phyloP scores from a whole-genome alignment of 2,329 filamentous ascomycete genomes.

The Sphaerulina populicola region DNA sequence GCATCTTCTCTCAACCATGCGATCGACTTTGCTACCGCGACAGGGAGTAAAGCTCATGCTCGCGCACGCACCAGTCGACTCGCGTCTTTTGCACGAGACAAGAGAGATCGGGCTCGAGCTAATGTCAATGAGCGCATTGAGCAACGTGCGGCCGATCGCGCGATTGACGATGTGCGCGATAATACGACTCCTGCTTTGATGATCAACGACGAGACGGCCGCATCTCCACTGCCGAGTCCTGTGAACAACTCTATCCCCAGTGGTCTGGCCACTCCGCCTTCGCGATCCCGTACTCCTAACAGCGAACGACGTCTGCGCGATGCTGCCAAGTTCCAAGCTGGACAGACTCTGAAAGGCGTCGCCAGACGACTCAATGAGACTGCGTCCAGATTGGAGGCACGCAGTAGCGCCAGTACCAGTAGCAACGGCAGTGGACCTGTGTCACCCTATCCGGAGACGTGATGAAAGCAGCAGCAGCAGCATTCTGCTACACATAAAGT shows the following conservation, averaged over 20 bases:
- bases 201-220: slow-evolving; percentile 4
- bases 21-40: slow-evolving; percentile 20
- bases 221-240: slow-evolving; percentile 10
- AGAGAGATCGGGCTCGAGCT: slow-evolving; percentile 17
- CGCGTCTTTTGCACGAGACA: slow-evolving; percentile 19
- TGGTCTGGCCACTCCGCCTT: slow-evolving; percentile 10
- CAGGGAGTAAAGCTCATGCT: slow-evolving; percentile 17
- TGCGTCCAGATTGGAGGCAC: slow-evolving; percentile 15
- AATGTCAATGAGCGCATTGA: slow-evolving; percentile 17
- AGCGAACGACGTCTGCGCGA: slow-evolving; percentile 19
- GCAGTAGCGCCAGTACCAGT: background rate
- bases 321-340: slow-evolving; percentile 16
- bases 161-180: slow-evolving; percentile 10
- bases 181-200: slow-evolving; percentile 6
- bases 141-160: slow-evolving; percentile 11
- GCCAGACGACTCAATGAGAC: slow-evolving; percentile 17
- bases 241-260: slow-evolving; percentile 3
- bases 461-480: background rate
- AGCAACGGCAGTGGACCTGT: slow-evolving; percentile 6
- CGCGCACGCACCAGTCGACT: slow-evolving; percentile 16
- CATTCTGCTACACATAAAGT: background rate
- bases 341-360: slow-evolving; percentile 17
- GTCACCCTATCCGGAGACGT: slow-evolving; percentile 17
- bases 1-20: slow-evolving; percentile 19
- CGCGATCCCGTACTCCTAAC: slow-evolving; percentile 13